Percentiles rank a stretch among this genome's conserved stretches.
These are phyloP conservation scores for Selaginella tamariscina DNA, from an alignment of 75 land plant genomes.

Conservation along the genomic window DNA sequence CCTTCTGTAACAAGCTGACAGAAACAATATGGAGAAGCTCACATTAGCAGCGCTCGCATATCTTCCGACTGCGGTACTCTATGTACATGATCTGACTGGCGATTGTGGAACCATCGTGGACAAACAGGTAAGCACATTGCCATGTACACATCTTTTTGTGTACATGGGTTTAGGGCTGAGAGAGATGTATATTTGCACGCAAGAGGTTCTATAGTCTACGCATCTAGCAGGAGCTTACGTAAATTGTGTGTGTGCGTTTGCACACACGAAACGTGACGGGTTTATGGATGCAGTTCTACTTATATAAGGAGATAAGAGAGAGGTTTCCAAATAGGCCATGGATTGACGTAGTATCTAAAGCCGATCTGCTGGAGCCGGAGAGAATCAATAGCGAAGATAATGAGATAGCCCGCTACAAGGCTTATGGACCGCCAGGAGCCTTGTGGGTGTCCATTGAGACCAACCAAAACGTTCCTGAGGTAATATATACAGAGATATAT, in stretches of 20 bases:
- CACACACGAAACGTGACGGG: too few species aligned
- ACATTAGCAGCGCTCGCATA: conserved; percentile 90
- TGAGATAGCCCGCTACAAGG: conserved; percentile 32
- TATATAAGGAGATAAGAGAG: conserved; percentile 69
- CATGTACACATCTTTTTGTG: too few species aligned
- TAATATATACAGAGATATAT: conserved; percentile 12
- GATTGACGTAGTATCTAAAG: conserved; percentile 93
- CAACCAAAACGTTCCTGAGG: conserved; percentile 50
- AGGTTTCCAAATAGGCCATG: conserved; percentile 62
- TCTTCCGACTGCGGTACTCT: conserved; percentile 86
- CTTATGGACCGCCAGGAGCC: conserved; percentile 63
- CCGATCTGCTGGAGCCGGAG: conserved; percentile 46
- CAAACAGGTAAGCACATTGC: conserved; percentile 98
- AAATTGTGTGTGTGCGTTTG: too few species aligned
- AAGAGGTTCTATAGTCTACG: too few species aligned
- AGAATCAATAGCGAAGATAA: conserved; percentile 23
- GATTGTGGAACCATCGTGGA: conserved; percentile 81
- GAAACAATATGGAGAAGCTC: conserved; percentile 91
- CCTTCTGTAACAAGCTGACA: conserved; percentile 25
- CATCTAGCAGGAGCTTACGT: too few species aligned
- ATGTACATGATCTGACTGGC: conserved; percentile 93
- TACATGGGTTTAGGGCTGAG: too few species aligned
- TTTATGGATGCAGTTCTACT: conserved; percentile 35
- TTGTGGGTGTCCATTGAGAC: conserved; percentile 70
- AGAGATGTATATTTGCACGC: too few species aligned